Percentiles rank a stretch among this genome's conserved stretches.
phyloP scores from a whole-genome alignment of 2,329 filamentous ascomycete genomes.

The Fusarium sp. region DNA sequence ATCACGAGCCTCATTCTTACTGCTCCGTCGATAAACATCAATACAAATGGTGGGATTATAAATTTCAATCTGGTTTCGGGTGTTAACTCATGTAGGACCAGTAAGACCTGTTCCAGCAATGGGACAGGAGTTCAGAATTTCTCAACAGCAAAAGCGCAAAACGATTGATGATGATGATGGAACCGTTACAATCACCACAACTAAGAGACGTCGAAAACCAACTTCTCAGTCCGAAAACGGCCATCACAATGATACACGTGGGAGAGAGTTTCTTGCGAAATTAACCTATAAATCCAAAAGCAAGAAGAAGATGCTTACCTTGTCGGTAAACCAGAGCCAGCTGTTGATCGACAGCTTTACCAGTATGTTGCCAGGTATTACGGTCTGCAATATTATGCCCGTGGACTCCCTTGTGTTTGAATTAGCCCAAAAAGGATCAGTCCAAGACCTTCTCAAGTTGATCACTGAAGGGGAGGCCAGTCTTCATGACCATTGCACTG shows the following conservation, averaged over 20 bases:
- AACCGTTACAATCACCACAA: fast-evolving
- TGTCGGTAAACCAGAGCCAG: neutral
- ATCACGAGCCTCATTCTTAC: neutral
- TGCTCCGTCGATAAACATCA: neutral
- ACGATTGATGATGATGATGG: fast-evolving
- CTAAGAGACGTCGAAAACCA: fast-evolving
- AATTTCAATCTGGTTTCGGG: fast-evolving
- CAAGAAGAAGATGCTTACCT: neutral
- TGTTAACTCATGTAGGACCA: fast-evolving
- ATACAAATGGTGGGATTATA: fast-evolving
- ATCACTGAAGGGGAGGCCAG: neutral
- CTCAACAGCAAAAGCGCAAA: neutral
- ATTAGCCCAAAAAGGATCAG: fast-evolving
- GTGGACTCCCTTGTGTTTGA: fast-evolving
- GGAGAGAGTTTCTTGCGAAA: neutral
- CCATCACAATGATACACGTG: fast-evolving
- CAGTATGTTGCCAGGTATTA: fast-evolving
- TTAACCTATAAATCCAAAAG: neutral
- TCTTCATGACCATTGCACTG: neutral
- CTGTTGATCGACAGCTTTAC: fast-evolving
- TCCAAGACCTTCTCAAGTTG: neutral
- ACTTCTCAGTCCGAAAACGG: fast-evolving
- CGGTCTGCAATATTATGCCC: fast-evolving
- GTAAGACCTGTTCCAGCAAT: fast-evolving
- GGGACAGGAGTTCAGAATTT: fast-evolving